A percentile compares a stretch with the other conserved stretches of the same genome.
These are phyloP conservation scores for Ceratobasidium theobromae DNA, from an alignment of 1,284 basidiomycete species.

Conservation along the genomic window DNA sequence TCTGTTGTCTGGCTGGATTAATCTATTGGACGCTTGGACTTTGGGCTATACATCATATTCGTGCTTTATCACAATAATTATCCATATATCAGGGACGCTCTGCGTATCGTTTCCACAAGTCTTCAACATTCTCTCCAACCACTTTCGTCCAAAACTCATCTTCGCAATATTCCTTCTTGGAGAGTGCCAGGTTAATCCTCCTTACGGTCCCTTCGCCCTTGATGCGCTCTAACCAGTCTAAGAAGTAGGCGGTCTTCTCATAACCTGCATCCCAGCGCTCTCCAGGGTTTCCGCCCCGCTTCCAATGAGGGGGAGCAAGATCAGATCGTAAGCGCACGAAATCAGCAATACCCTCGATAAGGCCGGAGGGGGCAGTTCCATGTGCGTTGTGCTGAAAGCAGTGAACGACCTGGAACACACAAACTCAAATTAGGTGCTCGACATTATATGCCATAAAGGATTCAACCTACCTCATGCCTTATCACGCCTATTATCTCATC, in stretches of 20 bases:
- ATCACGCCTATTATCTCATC: constrained; percentile 19
- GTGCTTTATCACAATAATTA: neutral
- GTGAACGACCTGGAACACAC: constrained; percentile 27
- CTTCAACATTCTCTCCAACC: constrained; percentile 7
- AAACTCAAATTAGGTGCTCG: neutral
- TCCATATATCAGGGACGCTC: neutral
- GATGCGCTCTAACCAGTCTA: constrained; percentile 32
- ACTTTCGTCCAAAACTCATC: neutral
- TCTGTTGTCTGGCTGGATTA: no score
- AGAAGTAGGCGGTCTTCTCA: constrained; percentile 32
- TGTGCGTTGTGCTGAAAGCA: constrained; percentile 33
- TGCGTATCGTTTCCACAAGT: constrained; percentile 21
- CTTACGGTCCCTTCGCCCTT: constrained; percentile 18
- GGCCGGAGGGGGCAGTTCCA: constrained; percentile 27
- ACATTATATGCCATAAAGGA: no score
- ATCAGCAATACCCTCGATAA: constrained; percentile 36
- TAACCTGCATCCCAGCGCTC: constrained; percentile 35
- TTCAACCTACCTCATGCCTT: constrained; percentile 11
- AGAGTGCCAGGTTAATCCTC: constrained; percentile 20
- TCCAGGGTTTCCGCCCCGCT: neutral
- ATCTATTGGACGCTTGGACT: no score
- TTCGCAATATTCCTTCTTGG: neutral
- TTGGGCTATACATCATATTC: no score
- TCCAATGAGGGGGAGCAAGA: constrained; percentile 33
- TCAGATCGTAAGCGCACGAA: constrained; percentile 30